Evolutionary conservation across 148 eudicot species (phyloP), one percentile per base, ranked within the genome.

Genomic region (Persicaria maculosa): DNA sequence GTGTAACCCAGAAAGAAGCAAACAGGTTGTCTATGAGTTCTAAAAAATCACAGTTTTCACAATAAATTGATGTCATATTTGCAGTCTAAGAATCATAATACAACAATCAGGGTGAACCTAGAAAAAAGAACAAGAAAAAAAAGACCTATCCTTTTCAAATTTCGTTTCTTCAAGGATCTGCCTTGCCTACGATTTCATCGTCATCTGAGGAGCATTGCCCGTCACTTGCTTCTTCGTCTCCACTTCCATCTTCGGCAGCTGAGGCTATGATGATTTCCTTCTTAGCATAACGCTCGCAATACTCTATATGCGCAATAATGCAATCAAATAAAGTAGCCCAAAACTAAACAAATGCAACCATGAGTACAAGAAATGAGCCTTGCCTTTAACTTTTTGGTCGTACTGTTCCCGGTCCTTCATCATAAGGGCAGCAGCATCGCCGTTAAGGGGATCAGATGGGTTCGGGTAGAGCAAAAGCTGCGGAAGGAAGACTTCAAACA

Each of bases 391-490:
- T 84, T 86, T 90, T 70, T 83, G 84, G 16, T 90, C 96, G 76
- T 85, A 90, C 76, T 85, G 80, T 55, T 77, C 22, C 67, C 74
- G 75, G 48, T 90, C 89, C 78, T 80, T 88, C 83, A 81, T 86
- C 92, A 90, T 84, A 9, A 88, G 76, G 7, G 80, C 74, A 62
- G 86, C 90, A 72, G 92, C 96, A 77, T 85, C 90, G 40, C 84
- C 80, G 70, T 88, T 90, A 59, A 88, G 77, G 53, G 92, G 92
- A 74, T 88, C 88, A 31, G 90, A 85, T 50, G 89, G 81, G 77
- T 90, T 88, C n/a, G 96, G 96, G 44, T 90, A 88, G 57, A 90
- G 89, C 77, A 90, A 76, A 79, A 90, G 96, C 74, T 90, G 96
- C 5, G 96, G 96, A 25, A 90, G 90, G 74, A 88, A 90, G 72